phyloP scores from a whole-genome alignment of 2,329 filamentous ascomycete species.

The Diaporthe citriasiana region DNA sequence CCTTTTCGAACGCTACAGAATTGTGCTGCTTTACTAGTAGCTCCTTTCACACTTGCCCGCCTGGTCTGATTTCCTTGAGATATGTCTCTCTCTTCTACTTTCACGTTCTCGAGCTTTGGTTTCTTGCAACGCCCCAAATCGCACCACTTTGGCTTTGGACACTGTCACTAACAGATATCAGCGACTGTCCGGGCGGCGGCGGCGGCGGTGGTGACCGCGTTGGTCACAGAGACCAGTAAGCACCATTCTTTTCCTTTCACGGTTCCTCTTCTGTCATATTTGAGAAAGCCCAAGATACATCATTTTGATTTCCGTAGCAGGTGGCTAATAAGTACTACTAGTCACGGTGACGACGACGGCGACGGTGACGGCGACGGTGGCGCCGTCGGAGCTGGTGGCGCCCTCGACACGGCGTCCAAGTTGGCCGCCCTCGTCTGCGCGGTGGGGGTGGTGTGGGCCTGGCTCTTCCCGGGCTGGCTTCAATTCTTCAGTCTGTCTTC shows the following conservation, averaged over 20 bases:
- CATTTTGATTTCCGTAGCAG: neutral
- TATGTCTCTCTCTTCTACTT: neutral
- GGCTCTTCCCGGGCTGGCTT: slow-evolving; percentile 1
- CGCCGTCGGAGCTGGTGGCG: neutral
- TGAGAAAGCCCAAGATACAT: neutral
- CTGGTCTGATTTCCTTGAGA: neutral
- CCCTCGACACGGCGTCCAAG: slow-evolving; percentile 1
- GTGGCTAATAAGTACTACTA: neutral
- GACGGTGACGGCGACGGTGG: neutral
- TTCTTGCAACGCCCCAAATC: neutral
- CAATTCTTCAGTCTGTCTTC: neutral
- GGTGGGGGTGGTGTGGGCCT: neutral
- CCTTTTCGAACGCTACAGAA: neutral
- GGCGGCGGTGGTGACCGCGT: neutral
- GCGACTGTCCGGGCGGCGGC: neutral
- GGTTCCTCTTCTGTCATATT: neutral
- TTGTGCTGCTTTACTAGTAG: neutral
- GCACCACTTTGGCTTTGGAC: neutral
- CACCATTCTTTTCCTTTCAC: neutral
- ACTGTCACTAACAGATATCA: neutral
- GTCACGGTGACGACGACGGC: neutral
- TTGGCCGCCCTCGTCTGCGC: neutral
- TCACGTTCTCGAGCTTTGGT: neutral
- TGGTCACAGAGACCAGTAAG: neutral
- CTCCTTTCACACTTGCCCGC: neutral